These are phyloP conservation scores for Myrmaecium sp. DNA, from an alignment of 2,329 filamentous ascomycete genomes.

Conservation along the genomic window DNA sequence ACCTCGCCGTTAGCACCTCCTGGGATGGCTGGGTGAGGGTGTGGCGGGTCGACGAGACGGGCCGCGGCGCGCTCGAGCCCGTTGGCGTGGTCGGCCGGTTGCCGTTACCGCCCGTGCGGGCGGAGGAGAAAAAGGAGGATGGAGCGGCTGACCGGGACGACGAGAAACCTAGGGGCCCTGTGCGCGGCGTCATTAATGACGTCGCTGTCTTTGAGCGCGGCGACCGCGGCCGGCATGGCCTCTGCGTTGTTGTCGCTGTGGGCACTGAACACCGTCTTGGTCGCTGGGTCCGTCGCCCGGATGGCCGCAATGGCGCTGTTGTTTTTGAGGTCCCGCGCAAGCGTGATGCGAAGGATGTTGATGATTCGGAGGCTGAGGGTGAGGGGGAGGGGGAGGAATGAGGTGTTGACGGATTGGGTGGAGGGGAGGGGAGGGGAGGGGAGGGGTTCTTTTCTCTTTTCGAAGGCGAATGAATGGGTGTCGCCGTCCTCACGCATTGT, in stretches of 20 bases:
- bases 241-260: slow-evolving; percentile 73
- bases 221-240: slow-evolving; percentile 51
- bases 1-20: slow-evolving; percentile 77
- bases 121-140: neutral
- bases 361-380: slow-evolving; percentile 4
- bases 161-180: slow-evolving; percentile 9
- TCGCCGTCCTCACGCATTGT: neutral
- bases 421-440: no score
- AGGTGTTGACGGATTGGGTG: no score
- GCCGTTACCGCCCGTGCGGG: neutral
- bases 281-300: slow-evolving; percentile 51
- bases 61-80: slow-evolving; percentile 44
- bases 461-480: neutral
- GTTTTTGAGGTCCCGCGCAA: slow-evolving; percentile 60
- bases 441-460: slow-evolving; percentile 1
- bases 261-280: slow-evolving; percentile 77
- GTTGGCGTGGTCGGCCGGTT: slow-evolving; percentile 45
- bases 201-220: slow-evolving; percentile 76
- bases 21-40: slow-evolving; percentile 82
- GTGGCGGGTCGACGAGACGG: slow-evolving; percentile 59
- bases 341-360: slow-evolving; percentile 8
- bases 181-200: slow-evolving; percentile 73
- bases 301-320: slow-evolving; percentile 65
- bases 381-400: slow-evolving; percentile 5
- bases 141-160: slow-evolving; percentile 3